A percentile compares a stretch with the other conserved stretches of the same genome.
Conservation (phyloP, 148 eudicot species). For the Linanthus parryae region DNA sequence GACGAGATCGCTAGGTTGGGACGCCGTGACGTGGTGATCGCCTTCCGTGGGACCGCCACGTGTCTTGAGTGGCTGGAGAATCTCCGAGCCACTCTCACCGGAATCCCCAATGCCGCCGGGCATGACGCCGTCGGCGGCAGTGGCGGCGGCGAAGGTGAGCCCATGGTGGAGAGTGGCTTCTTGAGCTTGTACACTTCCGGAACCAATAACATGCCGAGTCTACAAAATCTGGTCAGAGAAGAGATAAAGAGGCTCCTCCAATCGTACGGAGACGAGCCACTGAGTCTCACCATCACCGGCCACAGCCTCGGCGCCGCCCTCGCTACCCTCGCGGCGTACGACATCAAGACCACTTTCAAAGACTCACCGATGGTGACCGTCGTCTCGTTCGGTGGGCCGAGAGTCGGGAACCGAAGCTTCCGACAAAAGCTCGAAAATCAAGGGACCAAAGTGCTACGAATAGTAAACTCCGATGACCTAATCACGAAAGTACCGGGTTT, state of each 20-base stretch:
- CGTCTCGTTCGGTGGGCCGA: constrained; percentile 80
- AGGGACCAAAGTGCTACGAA: constrained; percentile 60
- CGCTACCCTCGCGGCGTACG: constrained; percentile 73
- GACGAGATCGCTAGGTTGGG: constrained; percentile 56
- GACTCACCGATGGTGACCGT: constrained; percentile 51
- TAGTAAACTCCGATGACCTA: constrained; percentile 69
- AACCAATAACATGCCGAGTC: constrained; percentile 27
- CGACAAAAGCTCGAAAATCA: constrained; percentile 41
- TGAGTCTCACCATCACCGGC: constrained; percentile 81
- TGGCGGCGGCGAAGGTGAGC: neutral
- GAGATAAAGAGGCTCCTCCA: constrained; percentile 39
- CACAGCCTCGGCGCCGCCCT: constrained; percentile 91
- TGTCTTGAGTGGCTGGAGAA: constrained; percentile 86
- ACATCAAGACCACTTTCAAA: constrained; percentile 46
- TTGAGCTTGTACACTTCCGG: constrained; percentile 66
- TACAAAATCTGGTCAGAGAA: constrained; percentile 35
- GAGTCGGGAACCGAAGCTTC: constrained; percentile 74
- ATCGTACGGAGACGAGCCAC: constrained; percentile 33
- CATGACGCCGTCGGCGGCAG: too few species aligned
- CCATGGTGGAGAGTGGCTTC: constrained; percentile 88
- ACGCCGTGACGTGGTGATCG: constrained; percentile 74
- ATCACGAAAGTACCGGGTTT: constrained; percentile 82
- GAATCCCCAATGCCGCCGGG: constrained; percentile 13
- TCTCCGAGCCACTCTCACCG: constrained; percentile 56
- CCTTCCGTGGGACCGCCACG: constrained; percentile 82